Percentiles rank a stretch among this genome's conserved stretches.
These are phyloP conservation scores for Pinus albicaulis DNA, from an alignment of 75 land plant genomes.

Conservation along the genomic window DNA sequence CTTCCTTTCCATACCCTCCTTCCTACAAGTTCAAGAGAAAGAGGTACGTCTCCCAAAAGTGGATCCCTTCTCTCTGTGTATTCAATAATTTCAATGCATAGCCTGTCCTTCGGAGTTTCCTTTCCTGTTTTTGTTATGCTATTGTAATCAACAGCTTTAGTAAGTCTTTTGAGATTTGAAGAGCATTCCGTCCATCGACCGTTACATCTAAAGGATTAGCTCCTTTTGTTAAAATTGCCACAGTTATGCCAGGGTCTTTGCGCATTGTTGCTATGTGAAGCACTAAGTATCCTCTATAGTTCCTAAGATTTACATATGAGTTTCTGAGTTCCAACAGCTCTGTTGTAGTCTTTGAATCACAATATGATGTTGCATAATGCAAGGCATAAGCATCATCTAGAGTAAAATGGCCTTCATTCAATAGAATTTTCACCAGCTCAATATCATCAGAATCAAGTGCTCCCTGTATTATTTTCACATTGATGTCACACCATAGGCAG, in stretches of 20 bases:
- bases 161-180: conserved; percentile 64
- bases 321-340: conserved; percentile 42
- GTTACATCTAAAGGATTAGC: conserved; percentile 62
- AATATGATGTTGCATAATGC: conserved; percentile 65
- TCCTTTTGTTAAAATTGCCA: conserved; percentile 57
- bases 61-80: conserved; percentile 48
- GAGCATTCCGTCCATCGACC: conserved; percentile 63
- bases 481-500: too few relatives aligned
- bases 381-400: conserved; percentile 52
- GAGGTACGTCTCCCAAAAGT: conserved; percentile 15
- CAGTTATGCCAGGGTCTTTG: conserved; percentile 41
- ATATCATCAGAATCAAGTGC: conserved; percentile 74
- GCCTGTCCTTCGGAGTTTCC: conserved; percentile 49
- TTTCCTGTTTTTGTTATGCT: conserved; percentile 33
- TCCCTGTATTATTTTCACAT: conserved; percentile 62
- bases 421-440: conserved; percentile 52
- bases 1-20: too few relatives aligned
- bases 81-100: conserved; percentile 81
- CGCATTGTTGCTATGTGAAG: conserved; percentile 64
- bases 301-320: conserved; percentile 43
- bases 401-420: conserved; percentile 29
- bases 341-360: conserved; percentile 43
- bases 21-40: conserved; percentile 37
- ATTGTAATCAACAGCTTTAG: conserved; percentile 49
- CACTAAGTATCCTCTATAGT: conserved; percentile 48